Conservation (phyloP, 1,139 yeast species). For the Zygoascus meyerae region DNA sequence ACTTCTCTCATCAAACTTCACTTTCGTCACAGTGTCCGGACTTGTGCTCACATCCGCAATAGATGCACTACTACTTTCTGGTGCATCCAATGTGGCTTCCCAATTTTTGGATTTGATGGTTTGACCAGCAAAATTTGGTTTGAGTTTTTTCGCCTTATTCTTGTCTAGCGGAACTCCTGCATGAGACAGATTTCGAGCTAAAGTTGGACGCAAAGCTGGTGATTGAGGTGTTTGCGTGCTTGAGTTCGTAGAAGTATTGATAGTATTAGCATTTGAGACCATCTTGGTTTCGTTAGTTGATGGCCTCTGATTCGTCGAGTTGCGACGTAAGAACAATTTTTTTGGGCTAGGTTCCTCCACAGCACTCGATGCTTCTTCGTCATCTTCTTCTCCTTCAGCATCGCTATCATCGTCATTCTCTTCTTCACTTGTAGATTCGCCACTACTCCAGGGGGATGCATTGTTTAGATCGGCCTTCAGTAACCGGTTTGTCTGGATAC, state of each 20-base stretch:
- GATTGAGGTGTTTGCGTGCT: background rate
- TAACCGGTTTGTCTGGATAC: constrained; percentile 59
- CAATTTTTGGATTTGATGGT: constrained; percentile 31
- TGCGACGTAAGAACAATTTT: constrained; percentile 14
- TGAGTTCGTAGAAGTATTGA: background rate
- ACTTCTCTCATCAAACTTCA: constrained; percentile 3
- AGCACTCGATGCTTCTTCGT: constrained; percentile 6
- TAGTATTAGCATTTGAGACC: background rate
- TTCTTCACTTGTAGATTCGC: constrained; percentile 21
- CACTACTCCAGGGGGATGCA: constrained; percentile 28
- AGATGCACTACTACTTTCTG: constrained; percentile 5
- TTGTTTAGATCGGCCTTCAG: constrained; percentile 33
- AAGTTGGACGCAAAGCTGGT: constrained; percentile 13
- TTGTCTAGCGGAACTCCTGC: constrained; percentile 15
- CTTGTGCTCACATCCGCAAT: background rate
- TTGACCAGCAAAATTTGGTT: constrained; percentile 70
- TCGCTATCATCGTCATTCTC: constrained; percentile 19
- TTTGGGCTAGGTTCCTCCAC: background rate
- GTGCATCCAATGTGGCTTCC: constrained; percentile 8
- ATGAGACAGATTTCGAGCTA: constrained; percentile 19
- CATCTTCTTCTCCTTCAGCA: constrained; percentile 22
- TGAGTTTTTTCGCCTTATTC: constrained; percentile 22
- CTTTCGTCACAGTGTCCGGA: background rate
- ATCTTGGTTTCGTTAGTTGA: too few species aligned
- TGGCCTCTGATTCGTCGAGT: background rate